A percentile compares a stretch with the other conserved stretches of the same genome.
These are phyloP conservation scores for Neolentinus lepideus DNA, from an alignment of 1,284 basidiomycete species.

Conservation along the genomic window DNA sequence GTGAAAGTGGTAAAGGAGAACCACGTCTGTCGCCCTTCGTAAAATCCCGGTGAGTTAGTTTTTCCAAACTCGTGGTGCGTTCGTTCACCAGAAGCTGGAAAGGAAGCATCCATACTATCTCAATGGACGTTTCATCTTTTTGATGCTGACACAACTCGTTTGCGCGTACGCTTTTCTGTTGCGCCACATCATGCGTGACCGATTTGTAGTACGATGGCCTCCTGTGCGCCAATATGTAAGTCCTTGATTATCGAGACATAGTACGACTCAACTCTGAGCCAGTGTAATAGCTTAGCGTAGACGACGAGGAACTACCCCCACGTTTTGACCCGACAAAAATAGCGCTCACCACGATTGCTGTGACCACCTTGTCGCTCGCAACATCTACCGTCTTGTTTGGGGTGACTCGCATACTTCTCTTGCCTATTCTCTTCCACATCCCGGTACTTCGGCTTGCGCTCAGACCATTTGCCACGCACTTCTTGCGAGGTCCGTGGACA, in stretches of 20 bases:
- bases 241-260: neutral
- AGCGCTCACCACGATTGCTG: conserved; percentile 24
- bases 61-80: neutral
- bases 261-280: neutral
- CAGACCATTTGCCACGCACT: conserved; percentile 55
- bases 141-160: conserved; percentile 43
- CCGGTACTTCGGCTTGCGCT: conserved; percentile 43
- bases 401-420: conserved; percentile 29
- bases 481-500: conserved; percentile 50
- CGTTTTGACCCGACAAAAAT: conserved; percentile 12
- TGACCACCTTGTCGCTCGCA: conserved; percentile 34
- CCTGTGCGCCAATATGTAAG: conserved; percentile 12
- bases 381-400: conserved; percentile 37
- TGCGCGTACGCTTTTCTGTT: conserved; percentile 38
- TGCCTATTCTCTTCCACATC: conserved; percentile 46
- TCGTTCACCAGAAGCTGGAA: conserved; percentile 1
- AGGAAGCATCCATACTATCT: conserved; percentile 69
- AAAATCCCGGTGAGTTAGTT: conserved; percentile 50
- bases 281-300: neutral
- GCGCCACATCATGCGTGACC: conserved; percentile 51
- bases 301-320: neutral
- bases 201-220: conserved; percentile 46
- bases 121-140: conserved; percentile 55
- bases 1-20: conserved; percentile 18
- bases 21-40: conserved; percentile 46